phyloP scores from a whole-genome alignment of 2,329 filamentous ascomycete species.

The Ustulina deusta region DNA sequence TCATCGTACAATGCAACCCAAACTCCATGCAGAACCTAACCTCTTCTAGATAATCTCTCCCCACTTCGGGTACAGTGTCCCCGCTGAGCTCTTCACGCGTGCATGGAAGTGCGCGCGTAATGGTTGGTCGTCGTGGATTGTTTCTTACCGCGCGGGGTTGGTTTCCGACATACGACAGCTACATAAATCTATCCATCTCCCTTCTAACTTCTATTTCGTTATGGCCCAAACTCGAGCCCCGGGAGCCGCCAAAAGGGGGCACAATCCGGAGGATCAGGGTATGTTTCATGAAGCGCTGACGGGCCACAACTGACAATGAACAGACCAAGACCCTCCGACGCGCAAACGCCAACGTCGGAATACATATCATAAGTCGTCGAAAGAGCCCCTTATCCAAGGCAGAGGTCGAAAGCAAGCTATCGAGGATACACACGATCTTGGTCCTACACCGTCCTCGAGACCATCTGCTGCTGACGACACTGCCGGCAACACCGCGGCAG shows the following conservation, averaged over 20 bases:
- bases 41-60: neutral
- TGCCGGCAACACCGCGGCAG: constrained; percentile 18
- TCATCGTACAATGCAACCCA: neutral
- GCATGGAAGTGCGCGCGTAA: constrained; percentile 10
- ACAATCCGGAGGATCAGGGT: constrained; percentile 26
- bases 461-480: neutral
- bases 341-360: constrained; percentile 29
- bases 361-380: constrained; percentile 8
- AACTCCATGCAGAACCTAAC: constrained; percentile 5
- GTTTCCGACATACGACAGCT: constrained; percentile 17
- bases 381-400: constrained; percentile 17
- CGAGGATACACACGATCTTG: constrained; percentile 20
- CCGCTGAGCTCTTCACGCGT: neutral
- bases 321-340: constrained; percentile 24
- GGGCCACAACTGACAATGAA: constrained; percentile 18
- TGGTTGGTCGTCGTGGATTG: constrained; percentile 14
- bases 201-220: constrained; percentile 22
- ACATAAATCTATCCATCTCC: constrained; percentile 19
- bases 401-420: constrained; percentile 19
- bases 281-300: constrained; percentile 26
- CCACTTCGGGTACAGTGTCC: neutral
- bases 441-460: constrained; percentile 9
- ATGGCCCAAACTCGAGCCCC: constrained; percentile 31
- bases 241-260: constrained; percentile 22
- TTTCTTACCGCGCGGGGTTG: constrained; percentile 11